Conservation (phyloP, 352 stramenopile genomes). For the Phytophthora pinifolia region DNA sequence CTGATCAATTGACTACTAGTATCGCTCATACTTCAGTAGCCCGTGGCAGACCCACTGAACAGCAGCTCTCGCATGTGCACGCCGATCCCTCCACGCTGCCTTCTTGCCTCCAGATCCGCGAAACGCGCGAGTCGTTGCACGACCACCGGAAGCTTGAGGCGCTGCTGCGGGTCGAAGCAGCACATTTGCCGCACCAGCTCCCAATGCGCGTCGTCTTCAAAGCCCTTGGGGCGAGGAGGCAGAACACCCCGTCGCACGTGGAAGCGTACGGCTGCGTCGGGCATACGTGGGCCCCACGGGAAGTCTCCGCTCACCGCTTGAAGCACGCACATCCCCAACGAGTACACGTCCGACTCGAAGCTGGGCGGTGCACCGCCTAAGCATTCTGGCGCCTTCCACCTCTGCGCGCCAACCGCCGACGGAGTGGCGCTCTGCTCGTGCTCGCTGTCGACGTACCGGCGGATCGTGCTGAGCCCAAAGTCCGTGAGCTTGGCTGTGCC, state of each 20-base stretch:
- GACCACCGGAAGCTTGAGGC: slow-evolving; percentile 32
- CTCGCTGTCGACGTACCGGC: slow-evolving; percentile 16
- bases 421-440: slow-evolving; percentile 1
- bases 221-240: slow-evolving; percentile 25
- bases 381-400: slow-evolving; percentile 36
- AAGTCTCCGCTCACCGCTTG: slow-evolving; percentile 31
- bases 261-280: slow-evolving; percentile 32
- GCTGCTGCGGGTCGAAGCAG: slow-evolving; percentile 32
- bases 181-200: slow-evolving; percentile 33
- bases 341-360: slow-evolving; percentile 39
- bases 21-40: slow-evolving; percentile 6
- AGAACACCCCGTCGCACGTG: slow-evolving; percentile 27
- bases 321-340: slow-evolving; percentile 39
- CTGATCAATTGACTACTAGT: no score
- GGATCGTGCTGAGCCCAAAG: slow-evolving; percentile 35
- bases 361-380: slow-evolving; percentile 16
- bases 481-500: slow-evolving; percentile 33
- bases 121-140: slow-evolving; percentile 34
- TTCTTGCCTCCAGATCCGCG: slow-evolving; percentile 24
- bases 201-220: slow-evolving; percentile 31
- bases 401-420: slow-evolving; percentile 21
- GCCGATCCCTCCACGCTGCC: slow-evolving; percentile 21
- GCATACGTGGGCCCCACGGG: slow-evolving; percentile 28
- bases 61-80: slow-evolving; percentile 27
- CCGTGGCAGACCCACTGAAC: slow-evolving; percentile 24